Conservation (phyloP, 1,284 basidiomycete species). For the Pterula multifida region DNA sequence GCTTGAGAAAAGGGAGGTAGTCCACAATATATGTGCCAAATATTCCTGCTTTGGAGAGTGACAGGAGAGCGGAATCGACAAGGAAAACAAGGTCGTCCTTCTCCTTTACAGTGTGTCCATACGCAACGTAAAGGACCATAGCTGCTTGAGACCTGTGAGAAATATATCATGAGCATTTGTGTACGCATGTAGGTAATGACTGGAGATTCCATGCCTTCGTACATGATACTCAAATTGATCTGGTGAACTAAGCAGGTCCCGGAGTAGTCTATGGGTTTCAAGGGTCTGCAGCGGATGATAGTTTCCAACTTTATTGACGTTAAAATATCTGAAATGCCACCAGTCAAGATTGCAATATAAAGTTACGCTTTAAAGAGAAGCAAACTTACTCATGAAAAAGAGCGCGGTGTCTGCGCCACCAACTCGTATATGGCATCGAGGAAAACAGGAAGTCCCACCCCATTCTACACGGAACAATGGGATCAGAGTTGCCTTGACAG, state of each 20-base stretch:
- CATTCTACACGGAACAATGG: constrained; percentile 21
- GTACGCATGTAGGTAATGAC: background rate
- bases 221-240: constrained; percentile 22
- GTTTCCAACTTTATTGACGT: constrained; percentile 16
- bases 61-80: constrained; percentile 25
- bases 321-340: constrained; percentile 30
- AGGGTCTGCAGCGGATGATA: constrained; percentile 25
- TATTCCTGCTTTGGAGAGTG: constrained; percentile 25
- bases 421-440: constrained; percentile 26
- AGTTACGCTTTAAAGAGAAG: too few relatives aligned
- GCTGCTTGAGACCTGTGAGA: constrained; percentile 21
- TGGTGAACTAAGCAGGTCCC: constrained; percentile 23
- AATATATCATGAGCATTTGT: background rate
- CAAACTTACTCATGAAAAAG: constrained; percentile 2
- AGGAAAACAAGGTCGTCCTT: constrained; percentile 29
- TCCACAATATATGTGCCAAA: constrained; percentile 30
- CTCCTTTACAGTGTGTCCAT: constrained; percentile 22
- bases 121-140: constrained; percentile 26
- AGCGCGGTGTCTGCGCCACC: constrained; percentile 20
- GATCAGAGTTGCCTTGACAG: constrained; percentile 1
- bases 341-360: constrained; percentile 22
- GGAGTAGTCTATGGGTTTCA: constrained; percentile 25
- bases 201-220: constrained; percentile 17
- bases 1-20: constrained; percentile 23
- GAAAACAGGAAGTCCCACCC: constrained; percentile 39